These are phyloP conservation scores for Metschnikowia peoriensis DNA, from an alignment of 805 yeast species.

Conservation along the genomic window DNA sequence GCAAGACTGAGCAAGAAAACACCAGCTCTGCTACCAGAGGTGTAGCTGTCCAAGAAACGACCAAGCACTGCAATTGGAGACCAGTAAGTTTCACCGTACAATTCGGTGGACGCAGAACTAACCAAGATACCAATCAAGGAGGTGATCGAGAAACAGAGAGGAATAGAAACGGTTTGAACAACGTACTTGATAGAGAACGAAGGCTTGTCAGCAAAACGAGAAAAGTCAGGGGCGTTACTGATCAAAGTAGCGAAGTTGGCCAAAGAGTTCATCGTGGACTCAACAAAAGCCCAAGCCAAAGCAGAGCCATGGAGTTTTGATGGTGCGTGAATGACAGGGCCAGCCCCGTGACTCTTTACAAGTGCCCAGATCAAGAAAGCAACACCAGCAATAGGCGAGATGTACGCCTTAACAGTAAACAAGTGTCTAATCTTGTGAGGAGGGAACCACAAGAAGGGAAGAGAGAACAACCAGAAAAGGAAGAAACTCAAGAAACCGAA, in stretches of 20 bases:
- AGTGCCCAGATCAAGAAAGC: constrained; percentile 83
- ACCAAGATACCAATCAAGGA: constrained; percentile 83
- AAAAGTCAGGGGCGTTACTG: constrained; percentile 85
- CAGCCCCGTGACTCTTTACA: constrained; percentile 76
- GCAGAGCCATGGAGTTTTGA: constrained; percentile 54
- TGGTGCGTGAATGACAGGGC: constrained; percentile 62
- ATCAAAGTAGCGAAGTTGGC: constrained; percentile 90
- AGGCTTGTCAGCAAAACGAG: constrained; percentile 67
- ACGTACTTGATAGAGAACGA: constrained; percentile 39
- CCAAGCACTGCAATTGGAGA: constrained; percentile 76
- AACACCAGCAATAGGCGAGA: constrained; percentile 81
- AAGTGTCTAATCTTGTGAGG: constrained; percentile 83
- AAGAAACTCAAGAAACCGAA: constrained; percentile 75
- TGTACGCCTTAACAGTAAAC: constrained; percentile 75
- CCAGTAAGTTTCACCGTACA: constrained; percentile 77
- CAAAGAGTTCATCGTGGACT: constrained; percentile 73
- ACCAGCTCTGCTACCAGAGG: constrained; percentile 70
- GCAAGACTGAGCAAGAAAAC: constrained; percentile 71
- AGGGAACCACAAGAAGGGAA: constrained; percentile 78
- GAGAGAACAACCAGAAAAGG: constrained; percentile 74
- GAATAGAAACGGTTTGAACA: constrained; percentile 60
- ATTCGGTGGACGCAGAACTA: constrained; percentile 68
- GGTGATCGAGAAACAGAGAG: constrained; percentile 74
- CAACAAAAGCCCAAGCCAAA: constrained; percentile 81
- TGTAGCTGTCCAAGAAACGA: constrained; percentile 50